phyloP scores from a whole-genome alignment of 371 early-diverging fungal genomes.

The Rhizopus stolonifer region DNA sequence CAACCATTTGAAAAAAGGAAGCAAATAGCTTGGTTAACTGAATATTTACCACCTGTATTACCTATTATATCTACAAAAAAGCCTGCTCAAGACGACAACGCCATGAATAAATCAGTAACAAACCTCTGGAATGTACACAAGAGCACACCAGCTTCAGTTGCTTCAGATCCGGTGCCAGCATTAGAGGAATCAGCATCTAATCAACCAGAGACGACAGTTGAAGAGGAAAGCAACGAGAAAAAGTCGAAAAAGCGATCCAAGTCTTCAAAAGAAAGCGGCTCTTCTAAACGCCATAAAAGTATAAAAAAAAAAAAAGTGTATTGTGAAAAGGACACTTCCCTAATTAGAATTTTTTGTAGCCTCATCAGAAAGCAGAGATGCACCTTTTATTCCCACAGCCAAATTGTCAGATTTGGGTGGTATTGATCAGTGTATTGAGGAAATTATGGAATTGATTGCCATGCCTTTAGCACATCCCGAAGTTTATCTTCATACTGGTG shows the following conservation, averaged over 20 bases:
- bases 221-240: not conserved
- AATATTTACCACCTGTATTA: constrained; percentile 21
- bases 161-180: not conserved
- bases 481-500: constrained; percentile 93
- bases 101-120: constrained; percentile 75
- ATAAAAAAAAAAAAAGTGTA: constrained; percentile 1
- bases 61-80: constrained; percentile 18
- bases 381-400: constrained; percentile 61
- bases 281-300: constrained; percentile 35
- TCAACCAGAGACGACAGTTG: constrained; percentile 1
- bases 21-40: constrained; percentile 21
- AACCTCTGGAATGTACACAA: constrained; percentile 63
- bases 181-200: not conserved
- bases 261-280: constrained; percentile 17
- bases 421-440: constrained; percentile 85
- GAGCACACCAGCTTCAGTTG: constrained; percentile 13
- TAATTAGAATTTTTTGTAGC: constrained; percentile 23
- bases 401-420: constrained; percentile 86
- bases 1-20: constrained; percentile 1
- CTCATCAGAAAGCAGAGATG: constrained; percentile 33
- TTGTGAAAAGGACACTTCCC: not conserved
- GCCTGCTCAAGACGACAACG: constrained; percentile 59
- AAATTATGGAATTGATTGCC: constrained; percentile 94
- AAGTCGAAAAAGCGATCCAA: constrained; percentile 51
- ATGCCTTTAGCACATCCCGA: constrained; percentile 97